Evolutionary conservation across 495 filamentous ascomycete genomes (phyloP), one percentile per base, ranked within the genome.

Genomic region (Venustampulla echinocandica): DNA sequence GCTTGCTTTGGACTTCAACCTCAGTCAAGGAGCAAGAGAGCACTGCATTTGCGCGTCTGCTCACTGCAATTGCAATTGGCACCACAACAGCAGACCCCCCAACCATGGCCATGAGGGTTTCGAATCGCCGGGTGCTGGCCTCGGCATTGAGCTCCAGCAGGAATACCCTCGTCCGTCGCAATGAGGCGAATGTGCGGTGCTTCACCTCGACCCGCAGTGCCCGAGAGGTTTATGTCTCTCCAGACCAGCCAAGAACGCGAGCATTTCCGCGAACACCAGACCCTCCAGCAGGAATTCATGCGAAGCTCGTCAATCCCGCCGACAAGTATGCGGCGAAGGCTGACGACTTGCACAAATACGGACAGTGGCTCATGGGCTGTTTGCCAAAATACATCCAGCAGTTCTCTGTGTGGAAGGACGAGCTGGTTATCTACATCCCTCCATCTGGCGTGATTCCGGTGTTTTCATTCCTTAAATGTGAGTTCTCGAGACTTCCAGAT

Each of bases 331-430:
- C 81, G 62, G 80, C 81, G 55, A 86, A 90, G 69, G 76, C 84
- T 57, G 82, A 92, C 50, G 68, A 77, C 58, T 72, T 97, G 53
- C 92, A 97, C 73, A 81, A 74, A 54, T 99, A 99, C 61, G 93
- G 93, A 53, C 80, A 92, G 61, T 99, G 95, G 70, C 76, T 99
- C 58, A 85, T 97, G 74, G 90, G 90, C 46, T 93, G 87, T 63
- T 72, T 99, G 50, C 93, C 93, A 47, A 97, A 95, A 73, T 93
- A 95, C 66, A 79, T 99, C 57, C 93, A 99, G 70, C 93, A 99
- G 67, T 96, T 96, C 75, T 88, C 87, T 30, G 90, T 98, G 23
- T 97, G 90, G 93, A 99, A 99, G 73, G 92, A 99, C 63, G 93
- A 99, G 34, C 77, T 99, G 50, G 85, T 82, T 48, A 86, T 99